phyloP scores from a whole-genome alignment of 2,329 filamentous ascomycete genomes.

The Macrophomina phaseolina region DNA sequence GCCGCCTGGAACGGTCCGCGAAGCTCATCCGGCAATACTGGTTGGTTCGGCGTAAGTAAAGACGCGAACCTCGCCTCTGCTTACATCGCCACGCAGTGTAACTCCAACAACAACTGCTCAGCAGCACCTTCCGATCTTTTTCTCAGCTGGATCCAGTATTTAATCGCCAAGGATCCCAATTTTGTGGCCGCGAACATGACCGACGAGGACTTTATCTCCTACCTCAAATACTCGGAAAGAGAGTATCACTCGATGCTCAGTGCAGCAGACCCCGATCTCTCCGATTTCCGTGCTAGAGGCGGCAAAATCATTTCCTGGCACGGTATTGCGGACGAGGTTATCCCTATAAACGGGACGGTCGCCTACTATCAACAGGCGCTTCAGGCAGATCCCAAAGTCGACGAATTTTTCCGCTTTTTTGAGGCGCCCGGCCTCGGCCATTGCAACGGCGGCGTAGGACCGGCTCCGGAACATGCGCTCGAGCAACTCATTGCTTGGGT shows the following conservation, averaged over 20 bases:
- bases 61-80: too few relatives aligned
- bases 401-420: constrained; percentile 30
- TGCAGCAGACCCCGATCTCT: constrained; percentile 46
- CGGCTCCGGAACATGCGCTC: background rate
- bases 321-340: constrained; percentile 33
- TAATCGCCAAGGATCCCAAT: constrained; percentile 30
- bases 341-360: background rate
- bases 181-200: constrained; percentile 35
- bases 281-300: constrained; percentile 41
- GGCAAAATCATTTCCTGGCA: constrained; percentile 54
- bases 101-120: constrained; percentile 27
- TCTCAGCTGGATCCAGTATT: constrained; percentile 29
- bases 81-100: too few relatives aligned
- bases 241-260: constrained; percentile 45
- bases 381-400: constrained; percentile 12
- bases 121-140: constrained; percentile 27
- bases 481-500: constrained; percentile 22
- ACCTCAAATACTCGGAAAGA: constrained; percentile 34
- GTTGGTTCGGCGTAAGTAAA: constrained; percentile 44
- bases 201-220: constrained; percentile 32
- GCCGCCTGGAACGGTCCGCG: constrained; percentile 40
- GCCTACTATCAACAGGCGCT: constrained; percentile 7
- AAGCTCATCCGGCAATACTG: constrained; percentile 30
- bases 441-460: constrained; percentile 9
- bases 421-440: constrained; percentile 29